phyloP scores from a whole-genome alignment of 768 basidiomycete species.

The Suillus brevipes region DNA sequence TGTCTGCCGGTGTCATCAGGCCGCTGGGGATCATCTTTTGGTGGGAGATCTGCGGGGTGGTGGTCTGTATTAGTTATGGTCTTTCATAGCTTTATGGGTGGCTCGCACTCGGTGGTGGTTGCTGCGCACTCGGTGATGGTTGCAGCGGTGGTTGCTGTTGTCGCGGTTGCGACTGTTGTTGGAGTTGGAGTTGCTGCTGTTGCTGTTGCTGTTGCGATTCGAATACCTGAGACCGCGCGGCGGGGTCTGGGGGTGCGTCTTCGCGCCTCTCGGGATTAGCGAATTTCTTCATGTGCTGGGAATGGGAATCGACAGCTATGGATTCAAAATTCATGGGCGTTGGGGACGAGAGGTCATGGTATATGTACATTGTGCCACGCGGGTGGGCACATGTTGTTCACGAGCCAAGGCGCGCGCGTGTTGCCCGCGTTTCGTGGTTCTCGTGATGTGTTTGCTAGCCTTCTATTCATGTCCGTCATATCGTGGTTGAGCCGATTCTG shows the following conservation, averaged over 20 bases:
- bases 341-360: background rate
- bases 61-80: background rate
- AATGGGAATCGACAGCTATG: background rate
- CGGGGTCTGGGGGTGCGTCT: background rate
- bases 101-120: background rate
- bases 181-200: background rate
- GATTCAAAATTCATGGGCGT: background rate
- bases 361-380: background rate
- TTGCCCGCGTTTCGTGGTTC: background rate
- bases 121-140: background rate
- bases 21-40: background rate
- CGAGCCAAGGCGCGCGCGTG: background rate
- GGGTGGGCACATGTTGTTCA: background rate
- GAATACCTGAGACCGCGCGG: background rate
- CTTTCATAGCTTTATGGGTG: background rate
- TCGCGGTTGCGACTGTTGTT: background rate
- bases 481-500: background rate
- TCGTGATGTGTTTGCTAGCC: background rate
- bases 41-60: background rate
- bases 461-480: slow-evolving; percentile 6
- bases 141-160: background rate
- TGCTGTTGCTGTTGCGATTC: background rate
- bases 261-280: background rate
- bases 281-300: background rate
- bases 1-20: background rate